Base-by-base conservation (phyloP, 805 yeast species). In the Saccharomycopsis synnaedendra region DNA sequence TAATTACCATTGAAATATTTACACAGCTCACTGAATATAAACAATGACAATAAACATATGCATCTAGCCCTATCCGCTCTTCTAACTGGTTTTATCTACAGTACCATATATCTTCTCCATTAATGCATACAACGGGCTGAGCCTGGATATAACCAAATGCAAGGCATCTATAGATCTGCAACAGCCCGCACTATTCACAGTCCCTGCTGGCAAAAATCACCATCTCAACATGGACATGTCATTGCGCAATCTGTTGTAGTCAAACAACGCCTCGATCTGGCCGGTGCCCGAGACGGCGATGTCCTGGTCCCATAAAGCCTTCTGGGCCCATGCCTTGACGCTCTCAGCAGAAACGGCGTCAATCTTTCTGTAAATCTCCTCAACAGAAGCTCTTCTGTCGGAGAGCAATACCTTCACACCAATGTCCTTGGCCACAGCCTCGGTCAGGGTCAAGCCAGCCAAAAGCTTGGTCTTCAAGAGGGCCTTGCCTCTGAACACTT, bases 161-260 rank as follows among this genome's bases (percentile, higher is more conserved):
- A 19, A 19, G 19, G 19, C 19, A 19, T 19, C 19, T 19, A 19
- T 19, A 19, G 19, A 19, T 19, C 19, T 19, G 19, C 19, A 19
- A 19, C 19, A 19, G 19, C 19, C 19, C 19, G 19, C 19, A 19
- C 19, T 19, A 19, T 19, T 19, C 19, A 19, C 19, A 19, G 19
- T 19, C 19, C 19, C 19, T 19, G 19, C 19, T 19, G 19, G 19
- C 36, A 34, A 34, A 27, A 30, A 34, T 65, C 64, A 78, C 82
- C 82, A 78, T 82, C 94, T 84, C 80, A 83, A 72, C 85, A 82
- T 76, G 60, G 93, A 77, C 88, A 85, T 85, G 61, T 82, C 89
- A 69, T 80, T 82, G 81, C 95, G 82, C 66, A 79, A 70, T 79
- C 90, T 81, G 77, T 71, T 73, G 78, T 85, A 85, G 67, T 85